Conservation (phyloP, 305 asterid genomes). For the Petunia hybrid region DNA sequence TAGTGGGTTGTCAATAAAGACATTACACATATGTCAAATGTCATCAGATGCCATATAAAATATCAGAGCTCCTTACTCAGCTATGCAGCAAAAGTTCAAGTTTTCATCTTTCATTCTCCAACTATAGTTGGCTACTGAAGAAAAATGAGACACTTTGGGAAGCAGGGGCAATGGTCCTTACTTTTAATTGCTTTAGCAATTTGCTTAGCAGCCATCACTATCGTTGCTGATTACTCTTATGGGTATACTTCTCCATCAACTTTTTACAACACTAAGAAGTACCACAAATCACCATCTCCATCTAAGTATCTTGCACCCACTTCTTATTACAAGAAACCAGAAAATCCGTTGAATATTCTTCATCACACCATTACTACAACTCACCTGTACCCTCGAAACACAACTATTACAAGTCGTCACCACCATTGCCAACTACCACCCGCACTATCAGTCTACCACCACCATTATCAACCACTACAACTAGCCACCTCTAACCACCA, state of each 20-base stretch:
- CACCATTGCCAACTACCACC: not conserved
- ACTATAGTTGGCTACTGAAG: too few relatives aligned
- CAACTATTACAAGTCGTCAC: not conserved
- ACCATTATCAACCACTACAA: not conserved
- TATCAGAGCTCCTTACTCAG: not conserved
- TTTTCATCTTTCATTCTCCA: not conserved
- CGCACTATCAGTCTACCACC: not conserved
- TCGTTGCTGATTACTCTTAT: constrained; percentile 19
- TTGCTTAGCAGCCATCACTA: not conserved
- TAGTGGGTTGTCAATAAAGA: not conserved
- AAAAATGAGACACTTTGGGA: constrained; percentile 12
- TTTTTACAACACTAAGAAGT: not conserved
- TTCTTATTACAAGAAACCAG: not conserved
- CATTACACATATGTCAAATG: not conserved
- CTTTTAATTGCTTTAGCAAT: not conserved
- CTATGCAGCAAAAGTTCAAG: not conserved
- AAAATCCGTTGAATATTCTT: not conserved
- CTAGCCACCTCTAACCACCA: not conserved
- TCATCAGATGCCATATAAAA: not conserved
- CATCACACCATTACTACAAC: not conserved
- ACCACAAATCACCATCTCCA: not conserved
- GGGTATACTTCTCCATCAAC: not conserved
- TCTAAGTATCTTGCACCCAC: too few relatives aligned
- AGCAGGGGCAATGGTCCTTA: constrained; percentile 2
- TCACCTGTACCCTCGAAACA: not conserved